Percentiles rank a stretch among this genome's conserved stretches.
phyloP scores from a whole-genome alignment of 345 rosid genomes.

The Aquilaria yunnanensis region DNA sequence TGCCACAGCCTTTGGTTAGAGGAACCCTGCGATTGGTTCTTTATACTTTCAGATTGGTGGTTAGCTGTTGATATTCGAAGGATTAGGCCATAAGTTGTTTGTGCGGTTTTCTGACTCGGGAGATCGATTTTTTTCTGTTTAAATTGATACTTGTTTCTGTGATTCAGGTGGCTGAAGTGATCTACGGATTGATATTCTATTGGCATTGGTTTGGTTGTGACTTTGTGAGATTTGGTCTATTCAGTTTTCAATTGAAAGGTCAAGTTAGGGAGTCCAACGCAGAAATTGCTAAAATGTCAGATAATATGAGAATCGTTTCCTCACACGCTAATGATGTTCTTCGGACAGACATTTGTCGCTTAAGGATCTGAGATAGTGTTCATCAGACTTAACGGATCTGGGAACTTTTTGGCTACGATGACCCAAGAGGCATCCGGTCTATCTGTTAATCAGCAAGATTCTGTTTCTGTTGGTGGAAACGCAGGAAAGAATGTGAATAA shows the following conservation, averaged over 20 bases:
- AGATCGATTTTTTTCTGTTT: conserved; percentile 1
- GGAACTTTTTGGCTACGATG: conserved; percentile 17
- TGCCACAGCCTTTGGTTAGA: not conserved
- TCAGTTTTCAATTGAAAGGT: too few relatives aligned
- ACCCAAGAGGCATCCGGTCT: conserved; percentile 24
- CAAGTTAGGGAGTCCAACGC: not conserved
- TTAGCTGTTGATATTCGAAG: not conserved
- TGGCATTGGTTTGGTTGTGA: conserved; percentile 1
- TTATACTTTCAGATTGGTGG: not conserved
- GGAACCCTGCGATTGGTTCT: not conserved
- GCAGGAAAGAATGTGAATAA: conserved; percentile 29
- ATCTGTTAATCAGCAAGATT: conserved; percentile 27
- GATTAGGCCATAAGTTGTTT: not conserved
- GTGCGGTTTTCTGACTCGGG: not conserved
- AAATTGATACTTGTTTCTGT: conserved; percentile 10
- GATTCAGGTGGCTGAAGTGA: conserved; percentile 8
- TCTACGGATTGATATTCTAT: not conserved
- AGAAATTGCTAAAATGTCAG: conserved; percentile 6
- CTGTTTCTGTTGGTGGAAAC: conserved; percentile 15
- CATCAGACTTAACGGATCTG: conserved; percentile 12
- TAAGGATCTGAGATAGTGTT: conserved; percentile 10
- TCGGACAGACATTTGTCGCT: conserved; percentile 15
- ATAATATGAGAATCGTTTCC: conserved; percentile 8
- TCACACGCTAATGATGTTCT: conserved; percentile 1
- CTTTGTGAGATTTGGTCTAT: not conserved